phyloP scores from a whole-genome alignment of 2,329 filamentous ascomycete species.

The Akanthomyces lecanii region DNA sequence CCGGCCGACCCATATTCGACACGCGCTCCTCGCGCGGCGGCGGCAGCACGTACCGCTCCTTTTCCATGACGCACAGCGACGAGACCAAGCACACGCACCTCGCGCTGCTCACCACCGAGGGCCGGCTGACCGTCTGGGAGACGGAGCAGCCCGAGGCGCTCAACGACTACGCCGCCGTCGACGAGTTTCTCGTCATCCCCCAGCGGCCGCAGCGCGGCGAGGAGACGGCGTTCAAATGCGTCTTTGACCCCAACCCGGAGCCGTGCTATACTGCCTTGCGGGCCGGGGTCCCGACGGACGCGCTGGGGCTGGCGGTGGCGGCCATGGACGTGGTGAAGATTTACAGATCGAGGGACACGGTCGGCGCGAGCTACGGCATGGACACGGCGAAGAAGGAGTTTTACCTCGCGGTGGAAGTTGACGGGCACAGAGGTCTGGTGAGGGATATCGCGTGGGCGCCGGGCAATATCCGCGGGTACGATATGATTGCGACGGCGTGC shows the following conservation, averaged over 20 bases:
- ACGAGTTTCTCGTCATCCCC: slow-evolving; percentile 69
- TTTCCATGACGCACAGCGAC: slow-evolving; percentile 80
- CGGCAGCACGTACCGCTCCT: slow-evolving; percentile 66
- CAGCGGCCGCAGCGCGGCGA: slow-evolving; percentile 70
- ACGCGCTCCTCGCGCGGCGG: slow-evolving; percentile 45
- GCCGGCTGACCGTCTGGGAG: slow-evolving; percentile 74
- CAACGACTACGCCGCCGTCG: slow-evolving; percentile 68
- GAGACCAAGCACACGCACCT: slow-evolving; percentile 78
- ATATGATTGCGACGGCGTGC: slow-evolving; percentile 85
- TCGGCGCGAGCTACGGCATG: slow-evolving; percentile 48
- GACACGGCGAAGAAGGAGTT: slow-evolving; percentile 67
- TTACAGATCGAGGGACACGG: slow-evolving; percentile 67
- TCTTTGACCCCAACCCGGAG: slow-evolving; percentile 83
- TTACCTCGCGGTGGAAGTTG: slow-evolving; percentile 75
- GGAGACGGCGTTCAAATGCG: slow-evolving; percentile 80
- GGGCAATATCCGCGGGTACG: slow-evolving; percentile 83
- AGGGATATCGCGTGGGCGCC: slow-evolving; percentile 90
- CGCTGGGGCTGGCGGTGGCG: slow-evolving; percentile 77
- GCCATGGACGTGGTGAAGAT: slow-evolving; percentile 80
- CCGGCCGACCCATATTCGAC: slow-evolving; percentile 51
- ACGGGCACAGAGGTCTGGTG: slow-evolving; percentile 70
- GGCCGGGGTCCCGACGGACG: slow-evolving; percentile 76
- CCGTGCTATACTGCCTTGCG: slow-evolving; percentile 72
- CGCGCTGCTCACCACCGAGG: slow-evolving; percentile 79
- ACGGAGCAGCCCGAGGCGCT: slow-evolving; percentile 81